These are phyloP conservation scores for Calonectria crousiana DNA, from an alignment of 2,329 filamentous ascomycete genomes.

Conservation along the genomic window DNA sequence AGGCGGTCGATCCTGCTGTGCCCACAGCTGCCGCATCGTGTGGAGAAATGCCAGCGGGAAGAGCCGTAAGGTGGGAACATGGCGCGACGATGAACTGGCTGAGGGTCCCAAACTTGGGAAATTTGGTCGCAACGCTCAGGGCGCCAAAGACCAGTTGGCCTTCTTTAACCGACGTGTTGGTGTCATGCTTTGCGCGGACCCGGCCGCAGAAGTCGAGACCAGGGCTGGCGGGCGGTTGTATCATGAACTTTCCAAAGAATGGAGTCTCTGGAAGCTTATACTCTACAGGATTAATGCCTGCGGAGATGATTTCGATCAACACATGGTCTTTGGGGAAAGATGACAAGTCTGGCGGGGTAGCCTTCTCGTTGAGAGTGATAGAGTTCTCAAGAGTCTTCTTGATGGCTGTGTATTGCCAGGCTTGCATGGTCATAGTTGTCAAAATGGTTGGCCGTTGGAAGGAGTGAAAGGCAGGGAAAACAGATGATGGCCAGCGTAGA, in stretches of 20 bases:
- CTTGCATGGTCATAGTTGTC: background rate
- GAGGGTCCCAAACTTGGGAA: constrained; percentile 21
- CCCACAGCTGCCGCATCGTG: constrained; percentile 41
- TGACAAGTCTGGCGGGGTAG: background rate
- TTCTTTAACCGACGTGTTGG: background rate
- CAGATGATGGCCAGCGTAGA: too few relatives aligned
- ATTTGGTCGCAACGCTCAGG: constrained; percentile 8
- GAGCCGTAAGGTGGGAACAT: background rate
- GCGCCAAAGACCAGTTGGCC: constrained; percentile 16
- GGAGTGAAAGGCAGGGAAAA: background rate
- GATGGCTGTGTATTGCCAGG: constrained; percentile 17
- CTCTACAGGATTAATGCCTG: constrained; percentile 55
- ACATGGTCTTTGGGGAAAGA: constrained; percentile 33
- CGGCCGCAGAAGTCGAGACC: constrained; percentile 61
- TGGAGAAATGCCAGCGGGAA: constrained; percentile 14
- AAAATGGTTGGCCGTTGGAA: background rate
- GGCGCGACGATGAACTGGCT: constrained; percentile 8
- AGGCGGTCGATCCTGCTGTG: constrained; percentile 40
- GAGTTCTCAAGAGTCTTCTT: constrained; percentile 3
- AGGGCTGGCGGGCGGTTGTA: constrained; percentile 50
- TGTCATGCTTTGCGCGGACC: constrained; percentile 48
- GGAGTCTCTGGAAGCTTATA: constrained; percentile 54
- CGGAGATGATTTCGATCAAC: constrained; percentile 52
- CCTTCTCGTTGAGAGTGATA: constrained; percentile 12
- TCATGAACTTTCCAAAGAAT: constrained; percentile 43